phyloP scores from a whole-genome alignment of 192 early-diverging fungal species.

The Haplosporangium gracile region DNA sequence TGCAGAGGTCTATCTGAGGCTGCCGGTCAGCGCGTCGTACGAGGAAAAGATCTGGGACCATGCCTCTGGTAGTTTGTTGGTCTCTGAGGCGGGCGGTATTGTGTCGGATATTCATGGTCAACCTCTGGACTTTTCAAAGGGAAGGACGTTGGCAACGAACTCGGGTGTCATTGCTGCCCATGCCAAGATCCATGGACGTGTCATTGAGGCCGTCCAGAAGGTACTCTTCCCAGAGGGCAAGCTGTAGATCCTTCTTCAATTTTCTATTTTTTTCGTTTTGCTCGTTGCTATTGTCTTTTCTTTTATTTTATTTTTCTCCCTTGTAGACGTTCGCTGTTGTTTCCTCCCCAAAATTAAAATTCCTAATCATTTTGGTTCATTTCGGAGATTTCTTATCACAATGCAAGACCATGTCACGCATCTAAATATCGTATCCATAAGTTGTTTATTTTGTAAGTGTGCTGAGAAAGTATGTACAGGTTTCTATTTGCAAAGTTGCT shows the following conservation, averaged over 20 bases:
- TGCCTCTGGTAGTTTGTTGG: constrained; percentile 89
- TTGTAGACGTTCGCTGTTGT: not conserved
- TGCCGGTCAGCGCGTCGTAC: constrained; percentile 85
- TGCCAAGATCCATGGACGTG: constrained; percentile 78
- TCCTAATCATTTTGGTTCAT: not conserved
- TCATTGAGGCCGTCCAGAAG: constrained; percentile 84
- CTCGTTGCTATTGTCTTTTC: not conserved
- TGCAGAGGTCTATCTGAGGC: constrained; percentile 92
- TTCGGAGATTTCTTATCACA: not conserved
- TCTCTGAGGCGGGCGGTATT: constrained; percentile 94
- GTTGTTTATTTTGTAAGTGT: not conserved
- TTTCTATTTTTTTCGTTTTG: not conserved
- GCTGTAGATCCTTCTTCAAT: constrained; percentile 17
- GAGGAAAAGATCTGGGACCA: constrained; percentile 99
- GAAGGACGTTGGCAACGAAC: constrained; percentile 86
- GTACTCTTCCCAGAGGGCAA: constrained; percentile 60
- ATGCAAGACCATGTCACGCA: not conserved
- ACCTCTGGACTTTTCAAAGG: constrained; percentile 90
- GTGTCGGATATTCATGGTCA: constrained; percentile 88
- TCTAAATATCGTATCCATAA: not conserved
- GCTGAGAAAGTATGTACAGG: not conserved
- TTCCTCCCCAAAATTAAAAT: not conserved
- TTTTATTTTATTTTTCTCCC: not conserved
- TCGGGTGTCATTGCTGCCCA: constrained; percentile 90
- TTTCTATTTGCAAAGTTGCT: not conserved